Evolutionary conservation across 225 moss, liverwort and hornwort species (phyloP).

Genomic region (Takakia lepidozioides): DNA sequence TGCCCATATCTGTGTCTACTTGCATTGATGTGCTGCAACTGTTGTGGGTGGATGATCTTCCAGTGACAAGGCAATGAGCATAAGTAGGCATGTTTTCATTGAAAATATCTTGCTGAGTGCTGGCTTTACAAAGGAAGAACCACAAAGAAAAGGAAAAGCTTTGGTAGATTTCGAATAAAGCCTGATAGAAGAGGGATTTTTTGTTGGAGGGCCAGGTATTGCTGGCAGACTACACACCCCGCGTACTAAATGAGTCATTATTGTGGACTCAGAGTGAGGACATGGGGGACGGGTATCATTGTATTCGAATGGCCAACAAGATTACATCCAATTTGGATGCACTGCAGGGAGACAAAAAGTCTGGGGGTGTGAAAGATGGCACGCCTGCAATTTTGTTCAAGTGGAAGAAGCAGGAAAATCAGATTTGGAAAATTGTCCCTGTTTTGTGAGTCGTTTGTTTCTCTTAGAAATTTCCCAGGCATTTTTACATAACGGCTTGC

Average conservation of each 20-base stretch:
- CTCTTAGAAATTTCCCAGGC: no score
- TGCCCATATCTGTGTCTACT: no score
- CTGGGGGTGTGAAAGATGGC: conserved; percentile 65
- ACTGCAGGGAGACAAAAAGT: conserved; percentile 54
- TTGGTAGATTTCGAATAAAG: no score
- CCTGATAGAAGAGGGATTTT: no score
- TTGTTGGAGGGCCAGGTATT: conserved; percentile 17
- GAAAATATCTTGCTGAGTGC: background rate
- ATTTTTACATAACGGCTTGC: no score
- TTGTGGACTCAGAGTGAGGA: conserved; percentile 62
- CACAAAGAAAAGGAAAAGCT: no score
- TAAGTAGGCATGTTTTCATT: no score
- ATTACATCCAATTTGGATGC: conserved; percentile 67
- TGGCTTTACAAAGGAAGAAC: no score
- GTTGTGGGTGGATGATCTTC: background rate
- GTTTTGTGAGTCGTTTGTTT: conserved; percentile 18
- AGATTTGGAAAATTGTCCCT: conserved; percentile 65
- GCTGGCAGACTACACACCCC: conserved; percentile 26
- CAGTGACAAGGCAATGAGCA: background rate
- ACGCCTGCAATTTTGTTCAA: conserved; percentile 49
- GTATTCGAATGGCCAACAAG: conserved; percentile 55
- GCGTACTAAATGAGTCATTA: conserved; percentile 28
- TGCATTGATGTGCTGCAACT: background rate
- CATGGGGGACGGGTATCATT: conserved; percentile 57
- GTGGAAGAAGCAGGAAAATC: conserved; percentile 82